Evolutionary conservation across 495 filamentous ascomycete species (phyloP).

Genomic region (Hypoxylon cercidicola): DNA sequence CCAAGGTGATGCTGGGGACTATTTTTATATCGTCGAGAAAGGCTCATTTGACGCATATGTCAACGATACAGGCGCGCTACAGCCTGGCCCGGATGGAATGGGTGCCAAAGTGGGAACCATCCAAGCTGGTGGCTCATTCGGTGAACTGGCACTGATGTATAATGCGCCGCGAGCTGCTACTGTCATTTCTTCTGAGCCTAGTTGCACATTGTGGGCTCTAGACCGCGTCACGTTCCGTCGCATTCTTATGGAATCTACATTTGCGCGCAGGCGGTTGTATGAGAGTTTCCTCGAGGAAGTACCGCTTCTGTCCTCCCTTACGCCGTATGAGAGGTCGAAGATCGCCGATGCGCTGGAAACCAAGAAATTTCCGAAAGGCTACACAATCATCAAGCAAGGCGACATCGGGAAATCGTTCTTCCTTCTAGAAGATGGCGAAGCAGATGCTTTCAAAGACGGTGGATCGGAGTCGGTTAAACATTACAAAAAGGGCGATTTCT

Average conservation of each 20-base stretch:
- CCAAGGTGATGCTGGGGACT: constrained; percentile 95
- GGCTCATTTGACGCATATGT: constrained; percentile 93
- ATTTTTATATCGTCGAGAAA: constrained; percentile 96
- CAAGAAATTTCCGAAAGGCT: constrained; percentile 82
- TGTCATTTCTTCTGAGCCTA: constrained; percentile 81
- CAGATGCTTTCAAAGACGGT: constrained; percentile 80
- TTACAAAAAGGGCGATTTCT: constrained; percentile 94
- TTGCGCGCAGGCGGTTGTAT: constrained; percentile 94
- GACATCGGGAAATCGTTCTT: constrained; percentile 94
- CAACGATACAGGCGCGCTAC: constrained; percentile 79
- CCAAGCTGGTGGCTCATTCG: constrained; percentile 93
- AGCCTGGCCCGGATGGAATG: constrained; percentile 85
- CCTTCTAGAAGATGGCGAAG: constrained; percentile 87
- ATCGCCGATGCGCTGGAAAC: constrained; percentile 96
- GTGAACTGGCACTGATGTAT: constrained; percentile 98
- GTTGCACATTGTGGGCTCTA: constrained; percentile 89
- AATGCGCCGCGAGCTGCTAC: constrained; percentile 98
- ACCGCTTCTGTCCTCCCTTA: constrained; percentile 82
- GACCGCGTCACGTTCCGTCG: constrained; percentile 97
- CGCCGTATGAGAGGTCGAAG: constrained; percentile 91
- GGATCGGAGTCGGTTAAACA: constrained; percentile 73
- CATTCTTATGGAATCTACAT: constrained; percentile 98
- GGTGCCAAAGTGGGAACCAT: constrained; percentile 85
- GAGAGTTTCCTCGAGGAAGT: constrained; percentile 98
- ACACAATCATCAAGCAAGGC: constrained; percentile 88